Evolutionary conservation across 495 filamentous ascomycete genomes (phyloP).

Genomic region (Penicillium longicatenatum): DNA sequence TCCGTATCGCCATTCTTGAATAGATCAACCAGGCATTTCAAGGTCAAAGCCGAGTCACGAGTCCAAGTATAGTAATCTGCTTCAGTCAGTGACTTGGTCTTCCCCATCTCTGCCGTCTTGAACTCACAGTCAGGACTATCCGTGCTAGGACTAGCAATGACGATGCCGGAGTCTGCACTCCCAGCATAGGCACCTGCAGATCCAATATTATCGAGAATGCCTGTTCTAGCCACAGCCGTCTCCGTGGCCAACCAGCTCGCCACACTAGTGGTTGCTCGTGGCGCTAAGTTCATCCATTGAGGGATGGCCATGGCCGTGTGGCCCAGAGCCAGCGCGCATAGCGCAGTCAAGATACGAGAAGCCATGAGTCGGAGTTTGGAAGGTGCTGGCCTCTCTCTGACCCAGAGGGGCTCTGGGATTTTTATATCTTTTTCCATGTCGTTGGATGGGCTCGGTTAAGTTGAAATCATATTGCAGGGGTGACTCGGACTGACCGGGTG

Average conservation of each 20-base stretch:
- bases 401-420: not conserved
- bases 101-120: not conserved
- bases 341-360: conserved; percentile 26
- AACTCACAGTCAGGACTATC: conserved; percentile 60
- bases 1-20: conserved; percentile 57
- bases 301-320: conserved; percentile 21
- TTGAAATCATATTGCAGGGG: not conserved
- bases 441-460: not conserved
- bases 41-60: conserved; percentile 66
- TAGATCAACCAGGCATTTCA: conserved; percentile 61
- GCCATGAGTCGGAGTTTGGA: conserved; percentile 18
- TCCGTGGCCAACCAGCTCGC: conserved; percentile 58
- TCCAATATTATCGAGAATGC: conserved; percentile 64
- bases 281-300: not conserved
- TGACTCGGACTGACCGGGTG: not conserved
- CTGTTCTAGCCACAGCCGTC: conserved; percentile 48
- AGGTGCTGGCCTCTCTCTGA: not conserved
- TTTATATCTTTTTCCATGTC: not conserved
- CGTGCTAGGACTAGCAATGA: conserved; percentile 59
- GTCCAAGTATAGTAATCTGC: conserved; percentile 66
- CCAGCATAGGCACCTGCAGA: conserved; percentile 47
- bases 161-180: conserved; percentile 52
- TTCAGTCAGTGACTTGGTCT: not conserved
- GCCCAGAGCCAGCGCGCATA: conserved; percentile 28
- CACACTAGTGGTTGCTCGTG: conserved; percentile 14